Evolutionary conservation across 768 basidiomycete genomes (phyloP).

Genomic region (Suillus fuscotomentosus): DNA sequence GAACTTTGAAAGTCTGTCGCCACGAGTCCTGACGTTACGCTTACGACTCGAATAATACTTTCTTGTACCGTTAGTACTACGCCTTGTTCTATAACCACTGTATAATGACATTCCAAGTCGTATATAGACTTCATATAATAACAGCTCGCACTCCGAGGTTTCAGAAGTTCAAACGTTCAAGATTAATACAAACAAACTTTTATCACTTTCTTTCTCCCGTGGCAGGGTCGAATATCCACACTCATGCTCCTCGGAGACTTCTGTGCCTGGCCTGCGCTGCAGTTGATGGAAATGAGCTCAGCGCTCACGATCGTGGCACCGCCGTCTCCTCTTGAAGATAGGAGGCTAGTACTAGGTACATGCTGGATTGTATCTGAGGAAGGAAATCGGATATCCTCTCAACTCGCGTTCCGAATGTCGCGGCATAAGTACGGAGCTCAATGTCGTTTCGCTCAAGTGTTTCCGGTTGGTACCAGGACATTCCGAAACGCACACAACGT

Average conservation of each 20-base stretch:
- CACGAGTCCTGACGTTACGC: not conserved
- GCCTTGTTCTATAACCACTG: not conserved
- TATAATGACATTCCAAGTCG: not conserved
- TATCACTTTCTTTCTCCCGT: not conserved
- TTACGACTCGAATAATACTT: not conserved
- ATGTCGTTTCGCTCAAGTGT: not conserved
- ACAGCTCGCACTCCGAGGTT: not conserved
- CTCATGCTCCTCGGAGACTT: constrained; percentile 15
- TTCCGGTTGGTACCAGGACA: not conserved
- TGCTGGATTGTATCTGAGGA: constrained; percentile 14
- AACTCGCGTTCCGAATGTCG: not conserved
- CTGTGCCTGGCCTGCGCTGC: constrained; percentile 5
- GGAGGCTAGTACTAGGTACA: not conserved
- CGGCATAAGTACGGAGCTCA: not conserved
- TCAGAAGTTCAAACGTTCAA: not conserved
- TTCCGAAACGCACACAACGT: not conserved
- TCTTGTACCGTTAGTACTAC: not conserved
- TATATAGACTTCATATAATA: not conserved
- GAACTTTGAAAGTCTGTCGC: not conserved
- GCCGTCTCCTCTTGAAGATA: constrained; percentile 7
- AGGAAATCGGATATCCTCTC: constrained; percentile 15
- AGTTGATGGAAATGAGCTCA: constrained; percentile 11
- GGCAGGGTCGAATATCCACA: not conserved
- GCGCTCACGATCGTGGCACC: constrained; percentile 5
- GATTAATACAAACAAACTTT: not conserved